phyloP scores from a whole-genome alignment of 2,329 filamentous ascomycete species.

The Aschersonia sp. region DNA sequence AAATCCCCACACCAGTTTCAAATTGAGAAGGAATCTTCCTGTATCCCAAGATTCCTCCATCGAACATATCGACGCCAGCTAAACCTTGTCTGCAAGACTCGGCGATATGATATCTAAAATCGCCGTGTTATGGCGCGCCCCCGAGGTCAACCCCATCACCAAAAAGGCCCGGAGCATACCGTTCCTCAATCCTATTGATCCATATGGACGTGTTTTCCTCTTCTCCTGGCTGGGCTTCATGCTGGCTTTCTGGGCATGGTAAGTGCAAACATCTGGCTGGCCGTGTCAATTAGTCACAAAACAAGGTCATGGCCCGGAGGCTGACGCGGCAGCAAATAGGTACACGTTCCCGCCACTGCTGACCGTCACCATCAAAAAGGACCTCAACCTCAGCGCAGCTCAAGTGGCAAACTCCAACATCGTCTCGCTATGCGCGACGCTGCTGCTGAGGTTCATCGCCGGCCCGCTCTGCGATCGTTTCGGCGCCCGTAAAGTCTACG shows the following conservation, averaged over 20 bases:
- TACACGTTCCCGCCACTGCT: conserved; percentile 80
- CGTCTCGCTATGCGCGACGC: conserved; percentile 53
- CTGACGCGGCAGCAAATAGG: conserved; percentile 7
- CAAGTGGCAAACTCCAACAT: conserved; percentile 87
- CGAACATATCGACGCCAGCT: no score
- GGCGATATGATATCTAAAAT: conserved; percentile 14
- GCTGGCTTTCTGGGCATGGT: conserved; percentile 79
- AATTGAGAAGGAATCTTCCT: no score
- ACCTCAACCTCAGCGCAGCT: conserved; percentile 54
- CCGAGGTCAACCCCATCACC: conserved; percentile 72
- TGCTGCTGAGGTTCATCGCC: conserved; percentile 63
- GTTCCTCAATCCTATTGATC: conserved; percentile 60
- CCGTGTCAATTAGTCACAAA: no score
- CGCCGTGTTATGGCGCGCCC: conserved; percentile 23
- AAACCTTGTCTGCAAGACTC: background rate
- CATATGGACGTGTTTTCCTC: conserved; percentile 79
- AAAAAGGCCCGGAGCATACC: conserved; percentile 71
- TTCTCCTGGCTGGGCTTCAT: conserved; percentile 82
- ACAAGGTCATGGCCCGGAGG: no score
- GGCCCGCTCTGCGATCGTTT: conserved; percentile 78
- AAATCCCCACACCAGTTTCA: no score
- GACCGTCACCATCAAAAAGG: conserved; percentile 63
- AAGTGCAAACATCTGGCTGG: conserved; percentile 2
- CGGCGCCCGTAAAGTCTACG: conserved; percentile 70
- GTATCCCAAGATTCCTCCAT: no score